Evolutionary conservation across 169 alveolate genomes (phyloP).

Genomic region (Eimeria acervulina): DNA sequence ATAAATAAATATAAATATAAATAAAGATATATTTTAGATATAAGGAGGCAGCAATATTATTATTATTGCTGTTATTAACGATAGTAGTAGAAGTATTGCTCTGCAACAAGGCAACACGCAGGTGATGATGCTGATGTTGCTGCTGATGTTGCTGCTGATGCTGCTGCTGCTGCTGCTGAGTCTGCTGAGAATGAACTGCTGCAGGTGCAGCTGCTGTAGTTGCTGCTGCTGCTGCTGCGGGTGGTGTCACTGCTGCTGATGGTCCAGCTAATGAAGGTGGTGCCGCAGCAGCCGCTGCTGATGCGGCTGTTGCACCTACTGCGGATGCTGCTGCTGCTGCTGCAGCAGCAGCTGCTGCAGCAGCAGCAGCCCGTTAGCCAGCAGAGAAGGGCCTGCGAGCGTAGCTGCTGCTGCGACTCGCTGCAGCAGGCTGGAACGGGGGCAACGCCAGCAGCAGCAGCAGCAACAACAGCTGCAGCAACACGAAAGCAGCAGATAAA

Average conservation of each 20-base stretch:
- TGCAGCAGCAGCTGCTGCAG: conserved; percentile 1
- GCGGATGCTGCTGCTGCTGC: conserved; percentile 14
- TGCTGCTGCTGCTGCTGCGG: conserved; percentile 25
- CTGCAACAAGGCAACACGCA: no score
- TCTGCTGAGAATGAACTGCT: neutral
- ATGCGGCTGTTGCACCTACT: neutral
- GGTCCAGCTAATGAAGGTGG: no score
- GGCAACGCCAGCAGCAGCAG: conserved; percentile 13
- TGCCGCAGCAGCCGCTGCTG: neutral
- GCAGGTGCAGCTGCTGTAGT: neutral
- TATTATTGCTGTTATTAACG: no score
- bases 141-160: conserved; percentile 7
- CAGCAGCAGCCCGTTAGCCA: neutral
- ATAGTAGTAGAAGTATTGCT: no score
- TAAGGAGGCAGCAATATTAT: no score
- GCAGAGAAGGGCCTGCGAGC: neutral
- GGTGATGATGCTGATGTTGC: neutral
- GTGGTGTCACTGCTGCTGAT: conserved; percentile 10
- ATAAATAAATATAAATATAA: no score
- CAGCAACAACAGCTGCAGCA: conserved; percentile 14
- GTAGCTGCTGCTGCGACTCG: neutral
- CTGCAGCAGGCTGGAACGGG: neutral
- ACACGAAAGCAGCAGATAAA: neutral
- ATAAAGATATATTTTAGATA: no score
- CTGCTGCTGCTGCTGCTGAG: neutral